Conservation (phyloP, 2,329 filamentous ascomycete species). For the Dryadomyces quercus-mongolicae region DNA sequence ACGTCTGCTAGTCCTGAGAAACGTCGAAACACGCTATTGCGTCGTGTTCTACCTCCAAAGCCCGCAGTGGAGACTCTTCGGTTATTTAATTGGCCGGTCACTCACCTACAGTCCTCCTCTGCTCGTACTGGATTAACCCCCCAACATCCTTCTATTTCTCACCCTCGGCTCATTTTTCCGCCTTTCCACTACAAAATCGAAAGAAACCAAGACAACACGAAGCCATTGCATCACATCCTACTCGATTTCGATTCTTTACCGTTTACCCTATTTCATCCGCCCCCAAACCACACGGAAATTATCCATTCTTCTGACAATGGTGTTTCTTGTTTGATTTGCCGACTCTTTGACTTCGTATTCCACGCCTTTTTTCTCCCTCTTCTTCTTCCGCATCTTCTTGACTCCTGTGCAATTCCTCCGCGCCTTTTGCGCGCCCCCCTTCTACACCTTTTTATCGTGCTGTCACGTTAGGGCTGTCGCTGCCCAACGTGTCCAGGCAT, state of each 20-base stretch:
- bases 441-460: not conserved
- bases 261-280: too few species aligned
- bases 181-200: too few species aligned
- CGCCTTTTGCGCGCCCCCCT: not conserved
- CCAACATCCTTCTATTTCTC: not conserved
- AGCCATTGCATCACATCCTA: not conserved
- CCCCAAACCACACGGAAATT: not conserved
- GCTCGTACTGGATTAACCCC: too few species aligned
- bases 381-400: not conserved
- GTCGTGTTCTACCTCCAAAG: not conserved
- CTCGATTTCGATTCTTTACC: too few species aligned
- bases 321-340: not conserved
- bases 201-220: not conserved
- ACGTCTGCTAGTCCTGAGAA: not conserved
- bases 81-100: too few species aligned
- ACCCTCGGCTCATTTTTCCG: not conserved
- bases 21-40: constrained; percentile 1
- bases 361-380: not conserved
- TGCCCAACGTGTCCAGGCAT: not conserved
- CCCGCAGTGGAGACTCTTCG: not conserved
- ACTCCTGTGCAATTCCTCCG: not conserved
- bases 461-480: not conserved
- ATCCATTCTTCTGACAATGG: not conserved
- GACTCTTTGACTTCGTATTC: not conserved
- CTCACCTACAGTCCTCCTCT: too few species aligned